Evolutionary conservation across 768 basidiomycete genomes (phyloP).

Genomic region (Rhodosporidiobolus odoratus): DNA sequence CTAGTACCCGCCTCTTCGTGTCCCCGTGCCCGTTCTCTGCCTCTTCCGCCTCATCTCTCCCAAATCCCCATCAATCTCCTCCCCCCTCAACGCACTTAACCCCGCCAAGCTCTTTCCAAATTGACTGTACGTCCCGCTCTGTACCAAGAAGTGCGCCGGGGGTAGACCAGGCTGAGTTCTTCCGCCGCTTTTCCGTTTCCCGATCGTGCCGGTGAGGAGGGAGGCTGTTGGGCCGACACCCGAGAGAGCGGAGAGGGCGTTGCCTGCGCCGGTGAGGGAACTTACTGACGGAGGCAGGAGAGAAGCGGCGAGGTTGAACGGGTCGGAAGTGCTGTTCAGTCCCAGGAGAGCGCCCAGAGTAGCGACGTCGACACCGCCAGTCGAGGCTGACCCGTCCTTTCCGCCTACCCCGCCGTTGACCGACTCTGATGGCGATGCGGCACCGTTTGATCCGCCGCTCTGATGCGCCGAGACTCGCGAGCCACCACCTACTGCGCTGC

Average conservation of each 20-base stretch:
- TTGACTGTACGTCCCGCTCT: slow-evolving; percentile 39
- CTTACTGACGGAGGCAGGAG: slow-evolving; percentile 28
- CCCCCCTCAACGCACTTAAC: slow-evolving; percentile 38
- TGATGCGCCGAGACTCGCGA: neutral
- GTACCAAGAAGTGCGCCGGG: slow-evolving; percentile 36
- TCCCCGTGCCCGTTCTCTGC: slow-evolving; percentile 30
- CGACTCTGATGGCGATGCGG: slow-evolving; percentile 17
- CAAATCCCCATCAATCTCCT: slow-evolving; percentile 44
- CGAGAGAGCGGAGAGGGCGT: slow-evolving; percentile 35
- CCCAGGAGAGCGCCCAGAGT: slow-evolving; percentile 27
- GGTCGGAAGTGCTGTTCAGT: slow-evolving; percentile 32
- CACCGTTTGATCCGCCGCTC: slow-evolving; percentile 7
- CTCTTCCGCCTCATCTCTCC: slow-evolving; percentile 42
- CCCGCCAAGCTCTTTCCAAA: slow-evolving; percentile 43
- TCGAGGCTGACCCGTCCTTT: neutral
- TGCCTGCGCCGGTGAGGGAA: slow-evolving; percentile 1
- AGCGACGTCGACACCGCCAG: slow-evolving; percentile 17
- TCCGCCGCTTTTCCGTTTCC: slow-evolving; percentile 35
- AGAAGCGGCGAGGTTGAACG: slow-evolving; percentile 39
- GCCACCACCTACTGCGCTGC: neutral
- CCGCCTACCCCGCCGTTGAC: slow-evolving; percentile 16
- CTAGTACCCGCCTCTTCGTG: slow-evolving; percentile 20
- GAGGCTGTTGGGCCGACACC: slow-evolving; percentile 30
- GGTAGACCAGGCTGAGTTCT: slow-evolving; percentile 38
- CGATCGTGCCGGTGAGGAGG: slow-evolving; percentile 29